Base-by-base conservation (phyloP, 495 filamentous ascomycete species). In the Penicillium diatomitis region DNA sequence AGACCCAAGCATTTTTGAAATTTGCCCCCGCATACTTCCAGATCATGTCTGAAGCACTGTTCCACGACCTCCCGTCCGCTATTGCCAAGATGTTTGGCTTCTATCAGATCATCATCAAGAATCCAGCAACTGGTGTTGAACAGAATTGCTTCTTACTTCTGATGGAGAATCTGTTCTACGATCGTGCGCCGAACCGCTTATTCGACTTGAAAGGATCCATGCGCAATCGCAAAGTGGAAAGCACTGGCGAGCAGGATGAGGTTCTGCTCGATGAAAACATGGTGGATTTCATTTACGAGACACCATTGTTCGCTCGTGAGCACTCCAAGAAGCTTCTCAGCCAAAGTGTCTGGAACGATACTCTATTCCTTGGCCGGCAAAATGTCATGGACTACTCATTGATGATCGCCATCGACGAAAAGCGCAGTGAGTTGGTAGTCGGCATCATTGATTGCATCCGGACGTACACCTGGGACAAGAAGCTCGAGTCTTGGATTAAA, bases 51-150 rank as follows among this genome's bases (percentile, higher is more conserved):
- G 85, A 97, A 62, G 89, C 88, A 1, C 77, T 99, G 28, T 99
- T 97, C 69, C 90, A 96, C 55, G 92, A 96, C 55, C 75, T 99
- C 5, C 92, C 92, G 2, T 92, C 90, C 7, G 94, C 95, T 10
- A 97, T 99, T 56, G 92, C 92, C 8, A 99, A 99, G 70, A 97
- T 99, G 94, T 80, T 97, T 41, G 92, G 92, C 2, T 96, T 99
- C 68, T 99, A 95, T 66, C 91, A 97, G 56, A 84, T 99, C 51
- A 82, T 86, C 54, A 96, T 99, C 70, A 95, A 92, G 67, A 97
- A 97, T 57, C 87, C 91, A 0, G 76, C 81, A 4, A 96, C 91
- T 0, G 89, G 89, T 49, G 84, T 84, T 2, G 92, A 99, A 62
- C 92, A 96, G 68, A 94, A 95, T 60, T 92, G 89, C 70, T 94